Evolutionary conservation across 2,329 filamentous ascomycete species (phyloP), one percentile per base, ranked within the genome.

Genomic region (Cercospora sp.): DNA sequence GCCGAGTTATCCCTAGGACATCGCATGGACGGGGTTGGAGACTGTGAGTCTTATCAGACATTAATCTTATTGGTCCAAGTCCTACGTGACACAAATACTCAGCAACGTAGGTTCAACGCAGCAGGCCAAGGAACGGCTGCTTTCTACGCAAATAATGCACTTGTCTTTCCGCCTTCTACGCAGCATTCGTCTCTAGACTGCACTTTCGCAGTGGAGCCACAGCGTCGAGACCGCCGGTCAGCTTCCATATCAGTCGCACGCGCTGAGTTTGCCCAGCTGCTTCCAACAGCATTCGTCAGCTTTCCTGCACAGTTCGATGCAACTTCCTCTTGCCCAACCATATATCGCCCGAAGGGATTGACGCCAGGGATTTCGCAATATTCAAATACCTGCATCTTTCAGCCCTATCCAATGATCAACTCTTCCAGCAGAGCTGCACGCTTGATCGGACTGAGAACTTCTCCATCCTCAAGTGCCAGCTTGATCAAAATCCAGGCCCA

Each of bases 371-470:
- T 3, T 23, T 9, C 6, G 7, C n/a, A 23, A 1, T 12, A 23
- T 26, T 23, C 4, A 53, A 28, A 12, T 28, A 23, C 20, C 12
- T 53, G 48, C 18, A 51, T n/a, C 23, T 3, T 55, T 9, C 16
- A 8, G 23, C 48, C 12, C 45, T 40, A 62, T 16, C 20, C 36
- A 23, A 62, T 10, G 13, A 48, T 16, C 40, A 62, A 26, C 13
- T 62, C 60, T 48, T 45, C 60, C 16, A 62, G 40, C 31, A 62
- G 20, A 62, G 36, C 60, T 13, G 60, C 40, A 18, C 36, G 36
- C 20, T 48, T 48, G 36, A 48, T 13, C 5, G 40, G 60, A 20
- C 20, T 26, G 13, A 61, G 23, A 7, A 36, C 36, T 42, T 61
- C 59, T 12, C 36, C 31, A 28, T 61, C 26, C 23, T 45, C 18